Conservation (phyloP, 352 stramenopile species). For the Peronospora tabacina region DNA sequence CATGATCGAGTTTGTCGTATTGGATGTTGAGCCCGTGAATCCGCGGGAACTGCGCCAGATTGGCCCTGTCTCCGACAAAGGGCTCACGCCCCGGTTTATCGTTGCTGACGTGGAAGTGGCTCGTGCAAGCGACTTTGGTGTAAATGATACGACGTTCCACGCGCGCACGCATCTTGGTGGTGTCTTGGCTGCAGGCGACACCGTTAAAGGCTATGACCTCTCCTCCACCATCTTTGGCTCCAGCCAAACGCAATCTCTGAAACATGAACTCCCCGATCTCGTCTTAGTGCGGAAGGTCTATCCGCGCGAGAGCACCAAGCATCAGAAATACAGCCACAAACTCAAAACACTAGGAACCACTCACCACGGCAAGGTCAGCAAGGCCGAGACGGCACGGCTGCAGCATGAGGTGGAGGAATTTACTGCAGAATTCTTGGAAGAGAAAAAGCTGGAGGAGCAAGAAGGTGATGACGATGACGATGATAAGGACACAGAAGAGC, state of each 20-base stretch:
- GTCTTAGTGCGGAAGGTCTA: constrained; percentile 72
- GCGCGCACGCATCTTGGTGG: constrained; percentile 56
- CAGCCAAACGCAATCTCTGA: constrained; percentile 34
- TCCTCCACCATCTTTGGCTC: constrained; percentile 46
- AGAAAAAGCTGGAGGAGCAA: constrained; percentile 26
- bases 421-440: constrained; percentile 52
- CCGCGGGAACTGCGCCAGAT: constrained; percentile 16
- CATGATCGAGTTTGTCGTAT: constrained; percentile 63
- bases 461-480: constrained; percentile 23
- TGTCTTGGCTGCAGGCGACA: constrained; percentile 51
- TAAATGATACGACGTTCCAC: constrained; percentile 71
- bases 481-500: constrained; percentile 9
- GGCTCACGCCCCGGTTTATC: constrained; percentile 27
- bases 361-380: constrained; percentile 38
- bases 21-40: constrained; percentile 58
- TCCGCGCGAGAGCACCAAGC: constrained; percentile 39
- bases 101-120: constrained; percentile 66
- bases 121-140: constrained; percentile 61
- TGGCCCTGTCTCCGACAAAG: constrained; percentile 7
- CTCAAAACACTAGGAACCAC: constrained; percentile 42
- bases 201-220: constrained; percentile 70
- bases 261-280: constrained; percentile 59
- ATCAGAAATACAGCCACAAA: constrained; percentile 28
- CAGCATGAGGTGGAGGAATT: constrained; percentile 58
- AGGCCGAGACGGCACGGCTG: constrained; percentile 38